phyloP scores from a whole-genome alignment of 306 rosid species.

The Dryas alaskensis region DNA sequence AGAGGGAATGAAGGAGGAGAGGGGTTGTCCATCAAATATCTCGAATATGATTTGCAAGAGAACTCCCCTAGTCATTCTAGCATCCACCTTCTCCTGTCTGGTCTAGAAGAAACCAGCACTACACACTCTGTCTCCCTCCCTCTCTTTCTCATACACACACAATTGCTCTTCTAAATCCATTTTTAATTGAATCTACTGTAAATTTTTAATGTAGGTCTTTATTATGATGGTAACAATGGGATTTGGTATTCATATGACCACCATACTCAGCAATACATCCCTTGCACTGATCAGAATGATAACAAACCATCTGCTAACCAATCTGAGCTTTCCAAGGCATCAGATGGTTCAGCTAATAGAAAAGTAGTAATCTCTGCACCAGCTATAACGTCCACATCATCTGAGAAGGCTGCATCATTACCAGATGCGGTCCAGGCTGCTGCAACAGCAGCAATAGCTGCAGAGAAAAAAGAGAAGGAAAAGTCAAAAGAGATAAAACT shows the following conservation, averaged over 20 bases:
- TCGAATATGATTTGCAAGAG: too few species aligned
- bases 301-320: conserved; percentile 50
- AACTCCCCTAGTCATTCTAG: too few species aligned
- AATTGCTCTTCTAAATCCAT: neutral
- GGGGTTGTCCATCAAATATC: too few species aligned
- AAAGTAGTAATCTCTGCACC: conserved; percentile 88
- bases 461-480: conserved; percentile 94
- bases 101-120: too few species aligned
- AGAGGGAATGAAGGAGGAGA: too few species aligned
- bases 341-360: conserved; percentile 62
- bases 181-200: conserved; percentile 17
- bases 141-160: too few species aligned
- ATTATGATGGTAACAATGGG: conserved; percentile 84
- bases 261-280: conserved; percentile 72
- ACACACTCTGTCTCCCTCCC: too few species aligned
- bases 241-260: conserved; percentile 90
- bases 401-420: conserved; percentile 75
- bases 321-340: conserved; percentile 57
- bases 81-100: too few species aligned
- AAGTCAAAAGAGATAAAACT: conserved; percentile 84
- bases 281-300: conserved; percentile 79
- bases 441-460: conserved; percentile 88
- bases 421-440: conserved; percentile 98
- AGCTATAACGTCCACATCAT: conserved; percentile 62
- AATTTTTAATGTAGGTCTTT: conserved; percentile 61